Evolutionary conservation across 176 grass and related monocot genomes (phyloP), one percentile per base, ranked within the genome.

Genomic region (Zea mays): DNA sequence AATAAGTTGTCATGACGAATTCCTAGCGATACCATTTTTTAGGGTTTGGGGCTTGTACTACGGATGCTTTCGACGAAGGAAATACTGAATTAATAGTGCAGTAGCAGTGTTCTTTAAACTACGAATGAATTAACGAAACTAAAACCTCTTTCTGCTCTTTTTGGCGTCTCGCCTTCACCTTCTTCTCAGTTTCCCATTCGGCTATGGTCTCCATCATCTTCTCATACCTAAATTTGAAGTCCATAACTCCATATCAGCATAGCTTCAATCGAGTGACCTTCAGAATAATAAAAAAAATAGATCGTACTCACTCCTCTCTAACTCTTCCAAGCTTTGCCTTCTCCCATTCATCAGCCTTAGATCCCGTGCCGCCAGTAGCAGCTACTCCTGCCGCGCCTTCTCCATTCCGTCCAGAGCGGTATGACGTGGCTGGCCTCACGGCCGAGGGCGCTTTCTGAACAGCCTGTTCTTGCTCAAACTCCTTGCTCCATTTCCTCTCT

Each of bases 121-220:
- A 79, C 47, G 37, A 68, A 79, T 69, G 37, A 52, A 63, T 62
- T 78, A 80, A 83, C 58, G 71, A 81, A 85, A 60, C 4, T n/a
- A 75, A 84, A 85, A 99, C 96, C 92, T 94, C 87, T 81, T 87
- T 94, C n/a, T 40, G 52, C 33, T 86, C 73, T 80, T 88, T 84
- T 59, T 81, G 72, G 69, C 70, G 71, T 73, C 86, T 86, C 6
- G 90, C 92, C 80, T 92, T 90, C 71, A 72, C 57, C 89, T 83
- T 99, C 90, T 90, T 95, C 83, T 90, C 80, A 42, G 37, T 77
- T 71, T 92, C 92, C 92, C 92, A 95, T 87, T 99, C 83, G 11
- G 65, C 68, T 90, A 94, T 95, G 51, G 80, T 90, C 0, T 35
- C 11, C 0, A 85, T 85, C 90, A 87, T 88, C 75, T 90, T 95